Evolutionary conservation across 2,329 filamentous ascomycete species (phyloP), one percentile per base, ranked within the genome.

Genomic region (Neobulgaria alba): DNA sequence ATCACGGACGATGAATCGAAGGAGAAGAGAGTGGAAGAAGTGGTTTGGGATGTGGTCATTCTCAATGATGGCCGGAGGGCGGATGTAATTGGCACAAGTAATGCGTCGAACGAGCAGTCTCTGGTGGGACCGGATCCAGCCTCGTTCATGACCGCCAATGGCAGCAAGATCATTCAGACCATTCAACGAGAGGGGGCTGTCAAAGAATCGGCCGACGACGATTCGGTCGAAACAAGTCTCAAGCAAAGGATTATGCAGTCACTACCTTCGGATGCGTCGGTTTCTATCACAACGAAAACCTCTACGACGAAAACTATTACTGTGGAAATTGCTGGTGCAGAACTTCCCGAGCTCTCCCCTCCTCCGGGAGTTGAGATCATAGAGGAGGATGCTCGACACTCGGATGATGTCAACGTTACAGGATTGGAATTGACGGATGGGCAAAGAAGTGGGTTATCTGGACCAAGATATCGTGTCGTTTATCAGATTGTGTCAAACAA

Each of bases 31-130:
- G 64, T 66, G 14, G 74, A 79, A 42, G 73, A 80, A 46, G 61
- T 75, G 2, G 65, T 83, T 7, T 82, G 79, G 78, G 79, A 83
- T 52, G 72, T 82, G 3, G 75, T 82, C 5, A 73, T 82, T 0
- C 62, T 80, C 12, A 69, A 73, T 43, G 67, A 77, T 51, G 74
- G 74, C 7, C 66, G 70, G 33, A 68, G 73, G 26, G 70, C 81
- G 20, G 76, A 79, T 46, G 63, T 78, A 3, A 62, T 66, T 38
- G 63, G 66, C 18, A 51, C 40, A 35, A 41, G 38, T 12, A 38
- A 42, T 10, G 43, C 48, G 14, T 36, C 19, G 3, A 43, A 34
- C 12, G 34, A 43, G 10, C 41, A 29, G 10, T 33, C 23, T 2
- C 61, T 57, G 61, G 62, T 5, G 57, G 61, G 47, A 48, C 51